A percentile compares a stretch with the other conserved stretches of the same genome.
Evolutionary conservation across 345 rosid genomes (phyloP).

Genomic region (Rhodamnia rubescens): DNA sequence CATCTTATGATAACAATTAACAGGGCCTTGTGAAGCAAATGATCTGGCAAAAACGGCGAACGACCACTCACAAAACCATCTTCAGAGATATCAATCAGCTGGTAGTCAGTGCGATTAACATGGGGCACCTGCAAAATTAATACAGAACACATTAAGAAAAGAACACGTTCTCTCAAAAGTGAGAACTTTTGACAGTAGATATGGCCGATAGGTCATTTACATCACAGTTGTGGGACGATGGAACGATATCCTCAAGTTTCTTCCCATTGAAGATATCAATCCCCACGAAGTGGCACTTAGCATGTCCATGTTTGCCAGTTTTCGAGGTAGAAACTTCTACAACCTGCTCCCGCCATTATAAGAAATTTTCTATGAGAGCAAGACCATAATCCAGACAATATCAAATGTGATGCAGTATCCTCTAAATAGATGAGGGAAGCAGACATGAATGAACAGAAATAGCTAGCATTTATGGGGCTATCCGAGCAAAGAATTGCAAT

Average conservation of each 20-base stretch:
- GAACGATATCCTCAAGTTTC: conserved; percentile 68
- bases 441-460: background rate
- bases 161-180: background rate
- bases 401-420: background rate
- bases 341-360: conserved; percentile 26
- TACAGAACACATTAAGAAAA: background rate
- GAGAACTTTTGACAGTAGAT: background rate
- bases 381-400: background rate
- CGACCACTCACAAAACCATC: conserved; percentile 65
- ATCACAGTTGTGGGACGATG: conserved; percentile 72
- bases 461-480: background rate
- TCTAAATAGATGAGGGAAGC: background rate
- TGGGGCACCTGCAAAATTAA: conserved; percentile 45
- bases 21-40: background rate
- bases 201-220: conserved; percentile 12
- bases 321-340: conserved; percentile 74
- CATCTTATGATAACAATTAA: background rate
- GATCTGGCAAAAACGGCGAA: background rate
- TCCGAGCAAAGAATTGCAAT: too few relatives aligned
- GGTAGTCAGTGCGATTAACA: conserved; percentile 62
- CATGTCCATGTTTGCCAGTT: conserved; percentile 77
- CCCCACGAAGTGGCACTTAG: conserved; percentile 71
- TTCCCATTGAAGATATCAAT: conserved; percentile 65
- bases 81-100: conserved; percentile 65
- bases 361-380: background rate